Conservation (phyloP, 1,139 yeast genomes). For the Candida frijolesensis region DNA sequence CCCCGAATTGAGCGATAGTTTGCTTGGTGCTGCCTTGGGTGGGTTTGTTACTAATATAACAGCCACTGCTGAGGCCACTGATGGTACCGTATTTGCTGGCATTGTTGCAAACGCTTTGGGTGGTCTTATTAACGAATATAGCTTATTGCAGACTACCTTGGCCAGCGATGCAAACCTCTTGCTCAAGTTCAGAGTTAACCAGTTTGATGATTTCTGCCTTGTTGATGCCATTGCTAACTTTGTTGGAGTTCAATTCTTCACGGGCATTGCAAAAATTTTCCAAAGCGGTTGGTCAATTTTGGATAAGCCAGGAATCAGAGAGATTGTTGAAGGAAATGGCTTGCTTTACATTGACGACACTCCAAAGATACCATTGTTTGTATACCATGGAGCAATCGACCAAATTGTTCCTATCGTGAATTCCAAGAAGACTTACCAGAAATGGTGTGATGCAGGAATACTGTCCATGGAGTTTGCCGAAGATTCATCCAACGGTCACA, state of each 20-base stretch:
- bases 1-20: constrained; percentile 26
- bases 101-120: constrained; percentile 26
- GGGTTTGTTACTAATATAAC: constrained; percentile 31
- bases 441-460: constrained; percentile 33
- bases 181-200: neutral
- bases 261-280: constrained; percentile 20
- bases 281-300: constrained; percentile 21
- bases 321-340: constrained; percentile 23
- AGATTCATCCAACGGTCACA: constrained; percentile 26
- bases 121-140: constrained; percentile 30
- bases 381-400: constrained; percentile 34
- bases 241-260: constrained; percentile 17
- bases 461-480: constrained; percentile 29
- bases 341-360: constrained; percentile 14
- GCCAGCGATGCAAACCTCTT: neutral
- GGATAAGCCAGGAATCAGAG: constrained; percentile 15
- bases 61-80: constrained; percentile 25
- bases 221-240: constrained; percentile 15
- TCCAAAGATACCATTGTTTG: constrained; percentile 35
- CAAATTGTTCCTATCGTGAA: constrained; percentile 28
- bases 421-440: constrained; percentile 26
- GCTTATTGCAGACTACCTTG: constrained; percentile 13
- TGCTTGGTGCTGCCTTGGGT: constrained; percentile 36
- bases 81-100: constrained; percentile 30
- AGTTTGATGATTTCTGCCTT: constrained; percentile 16